Evolutionary conservation across 2,329 filamentous ascomycete genomes (phyloP), one percentile per base, ranked within the genome.

Genomic region (Colletotrichum noveboracense): DNA sequence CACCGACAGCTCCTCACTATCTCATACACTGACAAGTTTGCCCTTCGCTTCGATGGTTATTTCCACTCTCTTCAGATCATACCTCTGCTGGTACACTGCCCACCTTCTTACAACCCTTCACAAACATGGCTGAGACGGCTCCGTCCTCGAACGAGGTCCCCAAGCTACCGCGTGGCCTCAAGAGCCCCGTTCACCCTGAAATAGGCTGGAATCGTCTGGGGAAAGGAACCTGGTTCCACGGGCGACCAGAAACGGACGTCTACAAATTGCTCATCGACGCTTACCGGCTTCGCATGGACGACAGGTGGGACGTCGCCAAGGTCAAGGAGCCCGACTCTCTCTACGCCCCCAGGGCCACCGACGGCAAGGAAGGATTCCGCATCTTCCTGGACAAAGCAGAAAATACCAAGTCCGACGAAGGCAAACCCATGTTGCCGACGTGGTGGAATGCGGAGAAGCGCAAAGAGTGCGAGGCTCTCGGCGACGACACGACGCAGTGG

Each of bases 221-320:
- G 4, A 38, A 38, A 38, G 80, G 80, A 34, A 87, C 81, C 3
- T 90, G 84, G 80, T 84, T 90, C 5, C 84, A 89, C 68, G 79
- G 81, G 71, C 86, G 86, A 13, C 81, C 86, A 2, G 82, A 88
- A 73, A 79, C 79, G 16, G 87, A 89, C 43, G 84, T 87, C 6
- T 90, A 86, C 79, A 78, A 81, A 24, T 77, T 89, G 1, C 84
- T 90, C 7, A 84, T 89, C 70, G 88, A 90, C 74, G 76, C 83
- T 2, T 89, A 89, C 78, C 86, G 87, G 34, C 77, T 90, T 18
- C 85, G 84, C 8, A 71, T 84, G n/a, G 81, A 85, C 3, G 87
- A 89, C 72, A 71, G 79, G 5, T 80, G 81, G 76, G 80, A 73
- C 0, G 64, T 83, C 3, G 78, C 81, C 24, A 43, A 48, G n/a